These are phyloP conservation scores for Mortierella sp. DNA, from an alignment of 371 early-diverging fungal genomes.

Conservation along the genomic window DNA sequence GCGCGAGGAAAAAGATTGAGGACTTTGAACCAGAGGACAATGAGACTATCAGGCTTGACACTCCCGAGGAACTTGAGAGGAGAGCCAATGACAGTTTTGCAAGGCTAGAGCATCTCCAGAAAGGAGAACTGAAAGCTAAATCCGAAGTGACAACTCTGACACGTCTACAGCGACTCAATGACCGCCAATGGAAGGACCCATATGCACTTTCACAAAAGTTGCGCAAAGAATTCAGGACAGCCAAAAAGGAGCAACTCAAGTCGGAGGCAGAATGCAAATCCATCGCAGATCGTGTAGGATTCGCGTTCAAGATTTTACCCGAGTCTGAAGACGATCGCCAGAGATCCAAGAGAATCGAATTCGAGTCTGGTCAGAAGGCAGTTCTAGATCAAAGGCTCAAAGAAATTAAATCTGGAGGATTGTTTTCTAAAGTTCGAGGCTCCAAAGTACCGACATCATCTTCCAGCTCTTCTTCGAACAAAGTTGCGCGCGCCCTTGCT, in stretches of 20 bases:
- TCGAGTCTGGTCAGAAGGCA: constrained; percentile 28
- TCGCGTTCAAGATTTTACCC: constrained; percentile 40
- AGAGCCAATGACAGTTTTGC: constrained; percentile 75
- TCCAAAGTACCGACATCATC: not conserved
- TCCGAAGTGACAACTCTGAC: constrained; percentile 66
- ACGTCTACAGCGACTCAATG: constrained; percentile 70
- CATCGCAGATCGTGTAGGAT: constrained; percentile 39
- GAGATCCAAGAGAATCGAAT: constrained; percentile 23
- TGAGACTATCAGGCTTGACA: constrained; percentile 65
- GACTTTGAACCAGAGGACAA: constrained; percentile 80
- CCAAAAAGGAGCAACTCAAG: constrained; percentile 34
- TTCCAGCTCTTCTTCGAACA: constrained; percentile 7
- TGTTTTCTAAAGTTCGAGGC: constrained; percentile 20
- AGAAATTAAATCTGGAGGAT: constrained; percentile 32
- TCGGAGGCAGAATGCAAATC: constrained; percentile 41
- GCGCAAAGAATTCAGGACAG: constrained; percentile 77
- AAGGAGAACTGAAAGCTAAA: constrained; percentile 67
- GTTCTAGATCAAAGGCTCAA: constrained; percentile 24
- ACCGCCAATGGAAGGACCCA: constrained; percentile 83
- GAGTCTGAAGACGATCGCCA: constrained; percentile 38
- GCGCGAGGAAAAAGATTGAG: constrained; percentile 84
- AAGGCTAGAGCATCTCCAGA: constrained; percentile 74
- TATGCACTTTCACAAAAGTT: constrained; percentile 79
- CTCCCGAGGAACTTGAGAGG: constrained; percentile 64
- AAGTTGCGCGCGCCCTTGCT: constrained; percentile 21